Evolutionary conservation across 192 early-diverging fungal genomes (phyloP).

Genomic region (Glomus cerebriforme): DNA sequence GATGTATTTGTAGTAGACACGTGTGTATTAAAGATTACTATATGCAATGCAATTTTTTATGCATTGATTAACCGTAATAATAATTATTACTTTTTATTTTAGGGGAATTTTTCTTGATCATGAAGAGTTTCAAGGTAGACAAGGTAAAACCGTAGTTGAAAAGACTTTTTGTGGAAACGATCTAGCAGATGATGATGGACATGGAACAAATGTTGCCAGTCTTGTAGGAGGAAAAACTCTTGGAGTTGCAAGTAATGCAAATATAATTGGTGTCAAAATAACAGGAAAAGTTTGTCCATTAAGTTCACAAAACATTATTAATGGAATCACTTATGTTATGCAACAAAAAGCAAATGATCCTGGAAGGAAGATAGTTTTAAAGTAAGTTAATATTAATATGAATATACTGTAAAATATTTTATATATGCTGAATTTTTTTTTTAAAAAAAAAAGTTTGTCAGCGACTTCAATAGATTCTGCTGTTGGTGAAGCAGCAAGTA

Average conservation of each 20-base stretch:
- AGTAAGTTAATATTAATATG: constrained; percentile 34
- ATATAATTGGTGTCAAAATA: constrained; percentile 60
- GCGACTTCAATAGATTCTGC: neutral
- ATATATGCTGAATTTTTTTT: constrained; percentile 51
- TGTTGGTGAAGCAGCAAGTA: constrained; percentile 21
- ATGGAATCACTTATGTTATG: constrained; percentile 50
- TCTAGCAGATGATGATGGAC: constrained; percentile 49
- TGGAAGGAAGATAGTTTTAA: constrained; percentile 30
- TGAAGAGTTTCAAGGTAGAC: constrained; percentile 87
- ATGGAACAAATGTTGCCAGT: constrained; percentile 62
- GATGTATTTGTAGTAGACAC: constrained; percentile 55
- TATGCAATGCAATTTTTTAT: constrained; percentile 48
- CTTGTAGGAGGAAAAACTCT: constrained; percentile 54
- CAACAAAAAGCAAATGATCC: constrained; percentile 29
- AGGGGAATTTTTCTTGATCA: constrained; percentile 50
- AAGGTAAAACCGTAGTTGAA: constrained; percentile 12
- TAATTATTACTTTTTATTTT: constrained; percentile 36
- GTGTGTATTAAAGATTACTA: constrained; percentile 41
- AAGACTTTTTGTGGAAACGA: constrained; percentile 17
- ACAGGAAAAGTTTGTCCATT: constrained; percentile 58
- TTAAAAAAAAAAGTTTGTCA: constrained; percentile 24
- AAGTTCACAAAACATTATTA: constrained; percentile 53
- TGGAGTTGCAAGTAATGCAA: constrained; percentile 69
- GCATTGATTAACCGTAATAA: constrained; percentile 50
- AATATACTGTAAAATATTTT: constrained; percentile 62